phyloP scores from a whole-genome alignment of 495 filamentous ascomycete genomes.

The Hyaloscypha bicolor region DNA sequence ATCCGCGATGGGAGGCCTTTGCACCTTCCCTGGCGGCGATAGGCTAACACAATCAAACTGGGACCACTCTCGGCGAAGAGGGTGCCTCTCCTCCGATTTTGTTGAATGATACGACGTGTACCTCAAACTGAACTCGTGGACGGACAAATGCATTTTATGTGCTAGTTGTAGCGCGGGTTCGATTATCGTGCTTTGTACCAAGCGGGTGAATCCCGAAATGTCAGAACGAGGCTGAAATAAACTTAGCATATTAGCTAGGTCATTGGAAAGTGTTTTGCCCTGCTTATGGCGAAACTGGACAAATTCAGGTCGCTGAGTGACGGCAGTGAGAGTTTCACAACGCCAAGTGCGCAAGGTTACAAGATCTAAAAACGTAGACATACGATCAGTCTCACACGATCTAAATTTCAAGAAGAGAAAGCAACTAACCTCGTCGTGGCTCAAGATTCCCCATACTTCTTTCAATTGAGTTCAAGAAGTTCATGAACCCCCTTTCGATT shows the following conservation, averaged over 20 bases:
- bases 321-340: conserved; percentile 35
- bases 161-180: conserved; percentile 13
- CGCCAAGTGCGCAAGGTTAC: conserved; percentile 37
- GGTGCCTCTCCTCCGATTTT: not conserved
- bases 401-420: not conserved
- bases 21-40: not conserved
- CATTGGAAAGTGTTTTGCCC: not conserved
- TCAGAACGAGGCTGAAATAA: conserved; percentile 5
- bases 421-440: not conserved
- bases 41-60: conserved; percentile 8
- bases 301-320: conserved; percentile 33
- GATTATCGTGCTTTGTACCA: conserved; percentile 3
- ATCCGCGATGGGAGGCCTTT: not conserved
- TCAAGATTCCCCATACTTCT: conserved; percentile 26
- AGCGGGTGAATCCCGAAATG: not conserved
- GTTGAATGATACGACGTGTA: not conserved
- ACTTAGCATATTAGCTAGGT: not conserved
- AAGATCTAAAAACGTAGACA: conserved; percentile 29
- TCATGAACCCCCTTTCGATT: not conserved
- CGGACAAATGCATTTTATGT: conserved; percentile 16
- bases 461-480: conserved; percentile 26
- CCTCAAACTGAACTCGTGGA: conserved; percentile 12
- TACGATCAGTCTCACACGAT: not conserved
- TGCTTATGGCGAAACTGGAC: not conserved
- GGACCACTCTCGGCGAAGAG: not conserved